Evolutionary conservation across 164 flowering plant species (phyloP).

Genomic region (Pachysandra terminalis): DNA sequence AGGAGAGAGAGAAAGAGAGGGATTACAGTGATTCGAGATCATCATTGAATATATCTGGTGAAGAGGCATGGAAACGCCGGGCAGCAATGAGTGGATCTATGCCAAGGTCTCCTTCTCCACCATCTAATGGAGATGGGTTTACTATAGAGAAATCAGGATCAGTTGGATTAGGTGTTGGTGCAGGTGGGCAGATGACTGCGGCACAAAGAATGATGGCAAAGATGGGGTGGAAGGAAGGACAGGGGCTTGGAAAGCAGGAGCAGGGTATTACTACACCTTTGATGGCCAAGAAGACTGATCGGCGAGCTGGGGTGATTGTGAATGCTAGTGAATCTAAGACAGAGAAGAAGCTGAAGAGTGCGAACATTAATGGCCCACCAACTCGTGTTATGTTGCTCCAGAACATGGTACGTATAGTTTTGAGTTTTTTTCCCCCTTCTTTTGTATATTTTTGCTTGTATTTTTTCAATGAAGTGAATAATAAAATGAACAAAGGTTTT

Average conservation of each 20-base stretch:
- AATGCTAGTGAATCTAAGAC: constrained; percentile 81
- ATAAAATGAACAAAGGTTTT: too few species aligned
- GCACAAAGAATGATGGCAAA: constrained; percentile 99
- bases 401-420: constrained; percentile 76
- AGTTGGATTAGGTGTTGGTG: constrained; percentile 88
- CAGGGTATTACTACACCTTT: constrained; percentile 97
- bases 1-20: constrained; percentile 42
- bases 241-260: constrained; percentile 98
- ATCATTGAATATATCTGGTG: constrained; percentile 73
- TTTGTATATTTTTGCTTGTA: not conserved
- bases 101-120: constrained; percentile 71
- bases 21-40: constrained; percentile 32
- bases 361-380: constrained; percentile 71
- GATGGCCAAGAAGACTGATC: constrained; percentile 96
- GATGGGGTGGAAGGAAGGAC: constrained; percentile 99
- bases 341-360: constrained; percentile 89
- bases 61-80: constrained; percentile 95
- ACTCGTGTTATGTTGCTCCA: constrained; percentile 89
- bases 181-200: constrained; percentile 98
- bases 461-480: not conserved
- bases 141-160: constrained; percentile 83
- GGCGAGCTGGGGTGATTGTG: constrained; percentile 95
- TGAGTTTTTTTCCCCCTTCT: too few species aligned
- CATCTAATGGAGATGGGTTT: constrained; percentile 62
- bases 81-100: constrained; percentile 68